These are phyloP conservation scores for Anisodus acutangulus DNA, from an alignment of 257 asterid genomes.

Conservation along the genomic window DNA sequence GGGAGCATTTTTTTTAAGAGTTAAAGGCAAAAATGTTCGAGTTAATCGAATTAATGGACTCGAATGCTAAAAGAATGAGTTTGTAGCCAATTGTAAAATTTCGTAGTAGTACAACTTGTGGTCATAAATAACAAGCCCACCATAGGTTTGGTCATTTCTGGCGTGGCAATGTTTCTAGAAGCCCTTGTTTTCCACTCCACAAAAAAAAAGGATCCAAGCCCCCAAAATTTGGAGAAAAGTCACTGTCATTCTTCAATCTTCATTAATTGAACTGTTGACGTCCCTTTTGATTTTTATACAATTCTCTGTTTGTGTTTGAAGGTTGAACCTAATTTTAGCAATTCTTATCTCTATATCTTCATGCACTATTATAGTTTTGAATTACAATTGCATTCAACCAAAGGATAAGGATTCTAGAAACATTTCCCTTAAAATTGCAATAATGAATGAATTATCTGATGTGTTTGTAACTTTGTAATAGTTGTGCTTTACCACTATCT, in stretches of 20 bases:
- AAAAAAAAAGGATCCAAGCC: no score
- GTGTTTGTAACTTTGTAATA: background rate
- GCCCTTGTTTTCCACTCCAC: slow-evolving; percentile 36
- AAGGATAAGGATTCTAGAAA: slow-evolving; percentile 20
- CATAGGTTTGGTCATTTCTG: no score
- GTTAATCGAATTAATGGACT: no score
- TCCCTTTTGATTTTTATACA: background rate
- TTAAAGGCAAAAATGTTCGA: no score
- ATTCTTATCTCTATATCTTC: background rate
- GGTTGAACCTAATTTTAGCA: background rate
- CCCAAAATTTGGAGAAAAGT: slow-evolving; percentile 35
- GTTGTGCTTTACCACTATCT: slow-evolving; percentile 19
- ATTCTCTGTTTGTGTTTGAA: background rate
- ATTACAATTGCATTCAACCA: background rate
- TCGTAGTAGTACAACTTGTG: no score
- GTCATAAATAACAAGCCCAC: no score
- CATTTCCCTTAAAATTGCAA: background rate
- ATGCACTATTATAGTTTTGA: background rate
- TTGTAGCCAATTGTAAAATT: no score
- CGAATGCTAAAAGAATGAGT: no score
- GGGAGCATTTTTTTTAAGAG: no score
- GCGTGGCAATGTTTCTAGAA: slow-evolving; percentile 46
- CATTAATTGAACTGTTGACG: background rate
- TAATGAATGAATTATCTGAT: background rate
- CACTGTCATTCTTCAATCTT: slow-evolving; percentile 2